Evolutionary conservation across 768 basidiomycete genomes (phyloP).

Genomic region (Leccinum disarticulatum): DNA sequence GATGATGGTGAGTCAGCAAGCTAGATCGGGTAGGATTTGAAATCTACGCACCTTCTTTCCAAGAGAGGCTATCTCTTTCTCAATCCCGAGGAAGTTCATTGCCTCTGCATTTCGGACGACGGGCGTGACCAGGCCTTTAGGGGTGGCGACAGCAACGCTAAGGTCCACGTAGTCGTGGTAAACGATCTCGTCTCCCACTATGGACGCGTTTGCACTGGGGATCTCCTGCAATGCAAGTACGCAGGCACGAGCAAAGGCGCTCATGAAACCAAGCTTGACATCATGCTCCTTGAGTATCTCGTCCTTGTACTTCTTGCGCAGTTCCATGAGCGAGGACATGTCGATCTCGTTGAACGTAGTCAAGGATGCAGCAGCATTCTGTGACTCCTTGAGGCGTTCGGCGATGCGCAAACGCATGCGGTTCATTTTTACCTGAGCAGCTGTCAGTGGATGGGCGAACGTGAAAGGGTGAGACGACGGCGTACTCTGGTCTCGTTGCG

Average conservation of each 20-base stretch:
- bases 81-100: slow-evolving; percentile 87
- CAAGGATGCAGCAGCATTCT: slow-evolving; percentile 93
- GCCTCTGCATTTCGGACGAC: slow-evolving; percentile 89
- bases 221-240: slow-evolving; percentile 86
- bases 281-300: slow-evolving; percentile 86
- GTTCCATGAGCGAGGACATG: slow-evolving; percentile 92
- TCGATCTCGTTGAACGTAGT: slow-evolving; percentile 99
- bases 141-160: slow-evolving; percentile 94
- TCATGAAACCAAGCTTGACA: slow-evolving; percentile 98
- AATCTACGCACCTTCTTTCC: slow-evolving; percentile 73
- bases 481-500: slow-evolving; percentile 84
- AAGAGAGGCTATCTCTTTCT: slow-evolving; percentile 86
- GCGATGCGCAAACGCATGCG: slow-evolving; percentile 97
- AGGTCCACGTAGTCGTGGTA: slow-evolving; percentile 92
- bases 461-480: slow-evolving; percentile 2
- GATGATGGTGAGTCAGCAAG: slow-evolving; percentile 10
- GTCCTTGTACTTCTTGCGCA: slow-evolving; percentile 95
- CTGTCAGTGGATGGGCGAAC: slow-evolving; percentile 1
- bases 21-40: background rate
- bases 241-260: slow-evolving; percentile 89
- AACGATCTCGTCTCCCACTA: slow-evolving; percentile 92
- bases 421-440: slow-evolving; percentile 88
- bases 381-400: slow-evolving; percentile 96
- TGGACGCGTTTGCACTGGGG: slow-evolving; percentile 89
- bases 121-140: slow-evolving; percentile 96